Conservation (phyloP, 2,329 filamentous ascomycete genomes). For the Coniochaeta sp. region DNA sequence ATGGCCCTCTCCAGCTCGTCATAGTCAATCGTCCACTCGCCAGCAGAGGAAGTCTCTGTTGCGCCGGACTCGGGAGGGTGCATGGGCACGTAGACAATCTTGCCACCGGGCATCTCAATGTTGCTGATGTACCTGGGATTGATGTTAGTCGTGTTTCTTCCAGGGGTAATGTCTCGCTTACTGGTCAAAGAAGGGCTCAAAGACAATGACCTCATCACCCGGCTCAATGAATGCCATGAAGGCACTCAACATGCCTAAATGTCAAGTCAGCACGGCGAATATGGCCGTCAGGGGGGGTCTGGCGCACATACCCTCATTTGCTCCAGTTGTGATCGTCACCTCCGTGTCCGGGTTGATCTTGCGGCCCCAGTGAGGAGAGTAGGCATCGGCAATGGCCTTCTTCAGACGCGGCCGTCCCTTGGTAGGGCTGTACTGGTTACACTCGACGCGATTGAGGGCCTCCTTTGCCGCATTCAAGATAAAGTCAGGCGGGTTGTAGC, state of each 20-base stretch:
- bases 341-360: constrained; percentile 82
- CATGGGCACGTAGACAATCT: constrained; percentile 91
- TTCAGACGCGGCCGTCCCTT: constrained; percentile 86
- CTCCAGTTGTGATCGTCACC: constrained; percentile 88
- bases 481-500: constrained; percentile 90
- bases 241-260: constrained; percentile 77
- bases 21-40: constrained; percentile 69
- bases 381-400: constrained; percentile 89
- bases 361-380: constrained; percentile 82
- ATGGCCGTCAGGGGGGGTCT: not conserved
- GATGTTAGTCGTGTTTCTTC: not conserved
- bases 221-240: constrained; percentile 97
- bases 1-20: constrained; percentile 40
- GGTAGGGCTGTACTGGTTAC: constrained; percentile 97
- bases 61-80: constrained; percentile 79
- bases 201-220: constrained; percentile 94
- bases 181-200: constrained; percentile 99
- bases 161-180: constrained; percentile 22
- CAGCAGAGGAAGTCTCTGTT: constrained; percentile 72
- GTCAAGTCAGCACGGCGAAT: not conserved
- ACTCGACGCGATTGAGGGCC: constrained; percentile 84
- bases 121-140: constrained; percentile 63
- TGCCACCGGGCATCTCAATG: constrained; percentile 96
- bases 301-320: constrained; percentile 54
- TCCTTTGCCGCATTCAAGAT: constrained; percentile 87